These are phyloP conservation scores for Amylostereum areolatum DNA, from an alignment of 1,284 basidiomycete species.

Conservation along the genomic window DNA sequence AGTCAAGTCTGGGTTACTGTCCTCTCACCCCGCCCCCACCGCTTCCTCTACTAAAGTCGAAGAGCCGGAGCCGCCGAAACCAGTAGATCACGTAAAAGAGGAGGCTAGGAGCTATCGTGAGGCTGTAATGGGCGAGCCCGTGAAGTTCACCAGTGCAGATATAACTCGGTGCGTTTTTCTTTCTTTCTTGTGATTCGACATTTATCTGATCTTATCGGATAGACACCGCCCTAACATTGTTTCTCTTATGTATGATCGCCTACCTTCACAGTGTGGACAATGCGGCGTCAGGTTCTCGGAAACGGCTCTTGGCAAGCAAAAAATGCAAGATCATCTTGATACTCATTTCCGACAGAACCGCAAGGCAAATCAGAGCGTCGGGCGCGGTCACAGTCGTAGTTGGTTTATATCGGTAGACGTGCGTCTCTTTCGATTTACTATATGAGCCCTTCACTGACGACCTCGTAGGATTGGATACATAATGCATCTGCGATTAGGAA, in stretches of 20 bases:
- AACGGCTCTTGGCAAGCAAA: conserved; percentile 64
- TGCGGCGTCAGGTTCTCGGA: conserved; percentile 88
- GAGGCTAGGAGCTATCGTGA: conserved; percentile 60
- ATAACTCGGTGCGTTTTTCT: conserved; percentile 56
- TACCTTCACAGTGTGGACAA: conserved; percentile 87
- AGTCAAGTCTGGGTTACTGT: conserved; percentile 70
- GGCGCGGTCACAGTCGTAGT: conserved; percentile 84
- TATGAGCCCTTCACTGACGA: conserved; percentile 8
- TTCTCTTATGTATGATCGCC: conserved; percentile 66
- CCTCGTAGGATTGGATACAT: conserved; percentile 76
- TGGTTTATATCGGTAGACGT: conserved; percentile 90
- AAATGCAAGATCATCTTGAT: conserved; percentile 88
- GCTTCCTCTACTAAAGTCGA: conserved; percentile 17
- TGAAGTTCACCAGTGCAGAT: conserved; percentile 67
- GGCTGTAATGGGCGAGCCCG: conserved; percentile 60
- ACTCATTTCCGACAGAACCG: conserved; percentile 97
- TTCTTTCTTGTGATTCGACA: not conserved
- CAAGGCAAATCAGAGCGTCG: conserved; percentile 78
- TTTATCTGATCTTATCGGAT: conserved; percentile 8
- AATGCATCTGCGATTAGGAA: conserved; percentile 55
- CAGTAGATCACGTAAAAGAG: conserved; percentile 38
- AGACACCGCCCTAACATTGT: conserved; percentile 61
- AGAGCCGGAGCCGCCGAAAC: conserved; percentile 20
- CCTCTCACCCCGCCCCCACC: conserved; percentile 44
- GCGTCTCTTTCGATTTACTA: conserved; percentile 27